A percentile compares a stretch with the other conserved stretches of the same genome.
Evolutionary conservation across 2,329 filamentous ascomycete genomes (phyloP).

Genomic region (Hypoxylon sp.): DNA sequence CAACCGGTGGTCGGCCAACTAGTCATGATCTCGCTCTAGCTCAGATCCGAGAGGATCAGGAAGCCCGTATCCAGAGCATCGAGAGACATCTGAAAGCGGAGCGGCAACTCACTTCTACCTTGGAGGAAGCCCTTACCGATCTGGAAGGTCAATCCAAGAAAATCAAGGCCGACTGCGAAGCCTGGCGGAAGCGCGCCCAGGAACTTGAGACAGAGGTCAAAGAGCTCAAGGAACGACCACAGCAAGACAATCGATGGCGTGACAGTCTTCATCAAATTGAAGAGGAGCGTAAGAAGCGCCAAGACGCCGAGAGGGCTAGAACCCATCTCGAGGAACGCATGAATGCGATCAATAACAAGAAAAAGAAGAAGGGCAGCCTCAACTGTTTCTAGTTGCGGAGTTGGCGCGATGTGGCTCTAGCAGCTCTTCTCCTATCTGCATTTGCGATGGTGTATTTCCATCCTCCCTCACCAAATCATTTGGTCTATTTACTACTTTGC

Average conservation of each 20-base stretch:
- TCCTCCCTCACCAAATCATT: conserved; percentile 12
- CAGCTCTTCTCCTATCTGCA: conserved; percentile 35
- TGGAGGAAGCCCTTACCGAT: conserved; percentile 95
- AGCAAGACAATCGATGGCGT: conserved; percentile 69
- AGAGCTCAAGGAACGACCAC: conserved; percentile 70
- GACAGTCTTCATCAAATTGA: conserved; percentile 87
- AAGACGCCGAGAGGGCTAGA: conserved; percentile 89
- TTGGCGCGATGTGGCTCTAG: conserved; percentile 35
- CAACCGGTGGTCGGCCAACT: conserved; percentile 74
- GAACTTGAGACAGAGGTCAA: conserved; percentile 80
- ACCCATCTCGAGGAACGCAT: conserved; percentile 95
- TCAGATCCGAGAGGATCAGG: conserved; percentile 93
- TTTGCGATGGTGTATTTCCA: conserved; percentile 24
- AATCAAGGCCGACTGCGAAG: conserved; percentile 89
- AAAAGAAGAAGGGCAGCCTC: conserved; percentile 94
- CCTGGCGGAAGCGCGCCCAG: conserved; percentile 87
- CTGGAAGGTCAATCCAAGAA: conserved; percentile 93
- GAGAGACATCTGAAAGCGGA: conserved; percentile 97
- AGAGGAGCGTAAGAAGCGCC: conserved; percentile 92
- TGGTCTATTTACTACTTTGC: conserved; percentile 25
- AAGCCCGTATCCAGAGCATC: conserved; percentile 92
- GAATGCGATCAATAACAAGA: conserved; percentile 91
- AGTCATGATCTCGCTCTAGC: conserved; percentile 84
- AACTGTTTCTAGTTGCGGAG: conserved; percentile 86
- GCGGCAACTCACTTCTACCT: conserved; percentile 93